These are phyloP conservation scores for Mycena vitilis DNA, from an alignment of 768 basidiomycete species.

Conservation along the genomic window DNA sequence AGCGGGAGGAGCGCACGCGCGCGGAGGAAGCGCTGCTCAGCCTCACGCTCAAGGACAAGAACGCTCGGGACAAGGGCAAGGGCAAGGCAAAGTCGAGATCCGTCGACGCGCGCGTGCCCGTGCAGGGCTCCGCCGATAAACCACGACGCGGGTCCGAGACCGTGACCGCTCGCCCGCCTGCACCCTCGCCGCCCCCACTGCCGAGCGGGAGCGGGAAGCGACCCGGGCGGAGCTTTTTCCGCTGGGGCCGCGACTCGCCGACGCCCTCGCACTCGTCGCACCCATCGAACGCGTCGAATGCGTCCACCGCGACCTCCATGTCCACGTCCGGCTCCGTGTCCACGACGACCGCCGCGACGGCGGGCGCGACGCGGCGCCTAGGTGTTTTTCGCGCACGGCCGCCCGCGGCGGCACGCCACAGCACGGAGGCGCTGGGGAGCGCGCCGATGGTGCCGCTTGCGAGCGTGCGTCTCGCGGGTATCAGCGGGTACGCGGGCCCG, in stretches of 20 bases:
- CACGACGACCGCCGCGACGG: not conserved
- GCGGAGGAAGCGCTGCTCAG: slow-evolving; percentile 6
- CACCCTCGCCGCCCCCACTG: slow-evolving; percentile 8
- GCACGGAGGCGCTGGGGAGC: slow-evolving; percentile 22
- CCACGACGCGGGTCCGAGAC: slow-evolving; percentile 1
- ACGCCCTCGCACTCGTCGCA: not conserved
- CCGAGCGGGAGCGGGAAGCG: not conserved
- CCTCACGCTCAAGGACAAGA: no score
- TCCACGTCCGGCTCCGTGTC: not conserved
- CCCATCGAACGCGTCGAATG: no score
- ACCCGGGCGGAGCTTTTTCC: slow-evolving; percentile 12
- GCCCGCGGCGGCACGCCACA: slow-evolving; percentile 13
- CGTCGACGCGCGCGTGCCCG: not conserved
- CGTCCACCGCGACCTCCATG: not conserved
- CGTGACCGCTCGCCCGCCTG: not conserved
- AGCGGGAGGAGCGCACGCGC: slow-evolving; percentile 12
- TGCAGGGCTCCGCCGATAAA: not conserved
- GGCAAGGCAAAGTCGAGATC: no score
- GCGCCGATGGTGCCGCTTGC: slow-evolving; percentile 12
- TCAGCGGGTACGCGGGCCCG: not conserved
- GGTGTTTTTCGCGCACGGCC: not conserved
- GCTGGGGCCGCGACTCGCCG: slow-evolving; percentile 13
- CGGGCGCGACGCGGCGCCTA: not conserved
- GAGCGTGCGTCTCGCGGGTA: not conserved
- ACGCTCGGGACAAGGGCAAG: no score